phyloP scores from a whole-genome alignment of 805 yeast species.

The Geotrichum ghanense region DNA sequence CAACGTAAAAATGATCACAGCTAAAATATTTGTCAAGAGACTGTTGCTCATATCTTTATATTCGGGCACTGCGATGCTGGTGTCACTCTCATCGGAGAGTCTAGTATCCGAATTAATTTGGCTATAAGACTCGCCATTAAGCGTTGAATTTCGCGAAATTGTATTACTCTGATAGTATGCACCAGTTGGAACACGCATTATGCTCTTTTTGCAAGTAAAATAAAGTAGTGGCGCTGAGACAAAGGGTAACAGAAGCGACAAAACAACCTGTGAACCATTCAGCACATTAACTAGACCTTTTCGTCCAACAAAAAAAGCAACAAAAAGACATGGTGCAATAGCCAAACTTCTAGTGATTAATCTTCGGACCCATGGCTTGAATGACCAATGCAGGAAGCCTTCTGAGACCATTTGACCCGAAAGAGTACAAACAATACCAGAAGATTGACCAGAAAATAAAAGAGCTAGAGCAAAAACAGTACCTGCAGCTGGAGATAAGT shows the following conservation, averaged over 20 bases:
- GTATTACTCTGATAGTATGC: neutral
- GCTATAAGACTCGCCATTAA: slow-evolving; percentile 2
- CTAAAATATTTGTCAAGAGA: slow-evolving; percentile 37
- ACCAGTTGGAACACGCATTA: slow-evolving; percentile 39
- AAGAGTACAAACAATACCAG: slow-evolving; percentile 87
- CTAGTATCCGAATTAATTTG: neutral
- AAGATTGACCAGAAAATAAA: slow-evolving; percentile 82
- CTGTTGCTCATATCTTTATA: slow-evolving; percentile 64
- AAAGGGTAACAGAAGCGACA: slow-evolving; percentile 70
- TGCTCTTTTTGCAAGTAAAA: slow-evolving; percentile 58
- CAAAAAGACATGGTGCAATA: slow-evolving; percentile 70
- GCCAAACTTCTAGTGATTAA: slow-evolving; percentile 75
- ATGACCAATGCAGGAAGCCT: slow-evolving; percentile 71
- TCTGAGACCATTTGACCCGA: slow-evolving; percentile 93
- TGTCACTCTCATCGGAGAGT: neutral
- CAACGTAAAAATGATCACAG: slow-evolving; percentile 55
- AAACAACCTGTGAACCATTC: slow-evolving; percentile 77
- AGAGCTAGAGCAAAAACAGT: slow-evolving; percentile 80
- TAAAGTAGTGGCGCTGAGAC: slow-evolving; percentile 81
- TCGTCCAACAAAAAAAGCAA: slow-evolving; percentile 63
- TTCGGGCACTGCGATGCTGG: slow-evolving; percentile 14
- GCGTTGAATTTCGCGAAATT: neutral
- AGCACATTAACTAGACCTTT: slow-evolving; percentile 63
- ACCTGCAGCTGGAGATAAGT: slow-evolving; percentile 79
- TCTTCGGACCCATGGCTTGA: slow-evolving; percentile 74